Evolutionary conservation across 495 filamentous ascomycete species (phyloP), one percentile per base, ranked within the genome.

Genomic region (Trichoderma reesei): DNA sequence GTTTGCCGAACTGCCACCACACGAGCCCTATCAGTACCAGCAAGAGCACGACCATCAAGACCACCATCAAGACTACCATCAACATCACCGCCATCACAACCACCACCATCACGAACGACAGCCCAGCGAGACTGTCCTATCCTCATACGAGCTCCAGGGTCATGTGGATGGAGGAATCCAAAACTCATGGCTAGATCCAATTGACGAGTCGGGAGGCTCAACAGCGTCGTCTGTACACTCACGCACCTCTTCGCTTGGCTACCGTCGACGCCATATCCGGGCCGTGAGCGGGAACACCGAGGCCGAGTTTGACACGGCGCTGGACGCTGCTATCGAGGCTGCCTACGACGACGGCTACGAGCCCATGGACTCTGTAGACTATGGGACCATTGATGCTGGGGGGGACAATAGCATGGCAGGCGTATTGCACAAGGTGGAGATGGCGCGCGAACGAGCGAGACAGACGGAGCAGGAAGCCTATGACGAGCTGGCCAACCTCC

Each of bases 281-380:
- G 81, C 79, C 26, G 71, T 85, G 4, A 95, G 88, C 69, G 86
- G 86, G 31, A 85, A 84, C 34, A 96, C 91, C 0, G 91, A 96
- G 69, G 90, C 93, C 20, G 93, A 96, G 69, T 97, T 97, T 71
- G 91, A 96, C 75, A 91, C 92, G 39, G 95, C 95, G 37, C 78
- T 98, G 39, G 94, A 98, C 78, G 94, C 91, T 3, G 95, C 95
- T 13, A 90, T 98, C 10, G 94, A 98, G 72, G 92, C 93, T 44
- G 94, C 94, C 26, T 98, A 97, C 72, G 90, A 96, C 72, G 91
- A 98, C 67, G 91, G 90, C 6, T 88, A 90, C 68, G 92, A 96
- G 69, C 88, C 90, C 6, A 88, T 83, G 69, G 82, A 83, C 61
- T 78, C 77, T 38, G 72, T 73, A 41, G 74, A 81, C 16, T 69